A percentile compares a stretch with the other conserved stretches of the same genome.
These are phyloP conservation scores for Saturnispora ahearnii DNA, from an alignment of 805 yeast species.

Conservation along the genomic window DNA sequence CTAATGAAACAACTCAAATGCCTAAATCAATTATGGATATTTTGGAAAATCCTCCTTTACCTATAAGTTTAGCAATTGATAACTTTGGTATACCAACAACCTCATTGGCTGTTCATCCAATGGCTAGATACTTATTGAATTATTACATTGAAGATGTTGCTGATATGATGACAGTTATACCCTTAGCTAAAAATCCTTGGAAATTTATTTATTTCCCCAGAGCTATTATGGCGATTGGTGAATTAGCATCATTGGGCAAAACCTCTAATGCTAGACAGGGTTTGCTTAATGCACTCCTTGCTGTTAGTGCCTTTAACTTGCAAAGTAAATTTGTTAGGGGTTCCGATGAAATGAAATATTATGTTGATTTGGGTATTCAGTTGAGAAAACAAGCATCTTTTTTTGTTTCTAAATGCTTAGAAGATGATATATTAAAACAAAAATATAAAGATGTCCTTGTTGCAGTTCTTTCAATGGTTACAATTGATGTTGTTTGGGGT, in stretches of 20 bases:
- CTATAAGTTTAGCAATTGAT: slow-evolving; percentile 35
- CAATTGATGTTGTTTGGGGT: slow-evolving; percentile 86
- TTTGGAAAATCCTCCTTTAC: slow-evolving; percentile 33
- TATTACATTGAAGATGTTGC: slow-evolving; percentile 72
- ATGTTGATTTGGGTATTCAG: slow-evolving; percentile 62
- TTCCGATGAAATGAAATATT: slow-evolving; percentile 59
- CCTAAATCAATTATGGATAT: slow-evolving; percentile 48
- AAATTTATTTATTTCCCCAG: slow-evolving; percentile 77
- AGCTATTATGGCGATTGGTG: slow-evolving; percentile 77
- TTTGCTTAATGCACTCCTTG: slow-evolving; percentile 65
- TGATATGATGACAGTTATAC: slow-evolving; percentile 59
- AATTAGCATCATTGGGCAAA: slow-evolving; percentile 60
- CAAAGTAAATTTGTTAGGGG: slow-evolving; percentile 64
- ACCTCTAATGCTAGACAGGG: slow-evolving; percentile 75
- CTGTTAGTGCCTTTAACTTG: slow-evolving; percentile 73
- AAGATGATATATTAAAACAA: slow-evolving; percentile 42
- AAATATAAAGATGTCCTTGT: slow-evolving; percentile 78
- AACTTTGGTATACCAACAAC: slow-evolving; percentile 45
- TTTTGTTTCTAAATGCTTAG: slow-evolving; percentile 53
- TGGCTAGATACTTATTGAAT: slow-evolving; percentile 61
- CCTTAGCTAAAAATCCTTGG: slow-evolving; percentile 76
- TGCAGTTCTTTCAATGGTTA: slow-evolving; percentile 77
- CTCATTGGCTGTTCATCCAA: slow-evolving; percentile 56
- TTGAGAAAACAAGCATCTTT: slow-evolving; percentile 66
- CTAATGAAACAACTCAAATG: slow-evolving; percentile 34